phyloP scores from a whole-genome alignment of 2,329 filamentous ascomycete species.

The Scytalidium sp. region DNA sequence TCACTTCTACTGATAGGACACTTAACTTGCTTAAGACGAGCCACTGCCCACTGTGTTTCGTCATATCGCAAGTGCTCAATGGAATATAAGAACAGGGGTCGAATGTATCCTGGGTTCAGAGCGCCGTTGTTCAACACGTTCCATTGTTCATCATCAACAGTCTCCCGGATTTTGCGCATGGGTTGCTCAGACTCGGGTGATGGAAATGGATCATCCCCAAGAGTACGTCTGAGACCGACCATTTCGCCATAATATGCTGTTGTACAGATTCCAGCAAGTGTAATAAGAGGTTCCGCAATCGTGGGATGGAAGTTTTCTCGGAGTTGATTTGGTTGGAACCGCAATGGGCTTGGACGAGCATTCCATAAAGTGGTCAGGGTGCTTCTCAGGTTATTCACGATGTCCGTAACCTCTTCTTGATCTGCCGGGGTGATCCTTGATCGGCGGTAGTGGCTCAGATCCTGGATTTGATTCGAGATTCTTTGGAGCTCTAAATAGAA shows the following conservation, averaged over 20 bases:
- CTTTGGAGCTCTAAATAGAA: conserved; percentile 19
- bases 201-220: conserved; percentile 15
- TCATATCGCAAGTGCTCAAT: conserved; percentile 16
- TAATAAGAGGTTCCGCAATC: conserved; percentile 12
- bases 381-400: conserved; percentile 9
- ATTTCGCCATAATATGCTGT: conserved; percentile 20
- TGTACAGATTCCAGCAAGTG: conserved; percentile 13
- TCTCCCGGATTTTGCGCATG: conserved; percentile 10
- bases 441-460: conserved; percentile 20
- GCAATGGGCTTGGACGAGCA: conserved; percentile 2
- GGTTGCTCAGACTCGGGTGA: conserved; percentile 12
- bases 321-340: conserved; percentile 9
- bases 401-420: conserved; percentile 12
- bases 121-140: not conserved
- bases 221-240: conserved; percentile 16
- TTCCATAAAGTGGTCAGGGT: conserved; percentile 12
- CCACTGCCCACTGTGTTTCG: conserved; percentile 14
- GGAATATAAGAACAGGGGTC: conserved; percentile 18
- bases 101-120: conserved; percentile 15
- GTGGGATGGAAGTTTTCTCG: conserved; percentile 10
- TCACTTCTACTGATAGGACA: conserved; percentile 4
- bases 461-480: conserved; percentile 15
- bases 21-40: conserved; percentile 11
- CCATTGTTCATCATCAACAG: conserved; percentile 14
- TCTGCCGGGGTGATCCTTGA: conserved; percentile 18